A percentile compares a stretch with the other conserved stretches of the same genome.
phyloP scores from a whole-genome alignment of 257 asterid species.

The Penstemon newberryi region DNA sequence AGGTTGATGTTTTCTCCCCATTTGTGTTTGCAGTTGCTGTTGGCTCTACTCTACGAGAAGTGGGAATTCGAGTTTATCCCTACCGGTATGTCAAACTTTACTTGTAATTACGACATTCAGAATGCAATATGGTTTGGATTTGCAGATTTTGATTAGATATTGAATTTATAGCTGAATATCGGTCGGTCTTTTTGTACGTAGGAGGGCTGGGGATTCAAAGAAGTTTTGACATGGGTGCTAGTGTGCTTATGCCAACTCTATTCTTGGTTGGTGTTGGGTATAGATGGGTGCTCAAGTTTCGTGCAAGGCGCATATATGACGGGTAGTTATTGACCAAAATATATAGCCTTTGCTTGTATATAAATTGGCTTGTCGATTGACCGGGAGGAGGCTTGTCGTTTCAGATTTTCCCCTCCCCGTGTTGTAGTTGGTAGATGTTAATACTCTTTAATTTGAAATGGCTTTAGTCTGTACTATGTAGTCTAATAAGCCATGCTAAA shows the following conservation, averaged over 20 bases:
- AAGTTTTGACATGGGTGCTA: slow-evolving; percentile 44
- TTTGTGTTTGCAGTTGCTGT: slow-evolving; percentile 48
- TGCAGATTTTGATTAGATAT: neutral
- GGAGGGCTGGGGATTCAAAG: slow-evolving; percentile 58
- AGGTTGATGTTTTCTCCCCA: neutral
- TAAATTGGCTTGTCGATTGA: no score
- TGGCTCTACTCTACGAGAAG: slow-evolving; percentile 44
- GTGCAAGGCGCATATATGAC: slow-evolving; percentile 30
- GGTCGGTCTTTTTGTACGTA: slow-evolving; percentile 11
- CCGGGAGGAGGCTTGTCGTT: no score
- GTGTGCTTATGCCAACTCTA: slow-evolving; percentile 30
- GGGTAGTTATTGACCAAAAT: no score
- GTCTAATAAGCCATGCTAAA: no score
- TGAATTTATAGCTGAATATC: no score
- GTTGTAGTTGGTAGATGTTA: no score
- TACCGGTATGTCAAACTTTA: slow-evolving; percentile 39
- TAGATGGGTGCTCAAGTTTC: slow-evolving; percentile 40
- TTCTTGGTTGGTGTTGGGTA: slow-evolving; percentile 37
- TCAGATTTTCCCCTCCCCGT: no score
- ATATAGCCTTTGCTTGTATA: no score
- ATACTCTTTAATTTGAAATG: no score
- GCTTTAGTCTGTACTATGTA: no score
- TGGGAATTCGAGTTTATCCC: slow-evolving; percentile 50
- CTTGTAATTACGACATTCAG: neutral
- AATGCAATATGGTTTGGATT: neutral